These are phyloP conservation scores for Epichloe brachyelytri DNA, from an alignment of 2,329 filamentous ascomycete species.

Conservation along the genomic window DNA sequence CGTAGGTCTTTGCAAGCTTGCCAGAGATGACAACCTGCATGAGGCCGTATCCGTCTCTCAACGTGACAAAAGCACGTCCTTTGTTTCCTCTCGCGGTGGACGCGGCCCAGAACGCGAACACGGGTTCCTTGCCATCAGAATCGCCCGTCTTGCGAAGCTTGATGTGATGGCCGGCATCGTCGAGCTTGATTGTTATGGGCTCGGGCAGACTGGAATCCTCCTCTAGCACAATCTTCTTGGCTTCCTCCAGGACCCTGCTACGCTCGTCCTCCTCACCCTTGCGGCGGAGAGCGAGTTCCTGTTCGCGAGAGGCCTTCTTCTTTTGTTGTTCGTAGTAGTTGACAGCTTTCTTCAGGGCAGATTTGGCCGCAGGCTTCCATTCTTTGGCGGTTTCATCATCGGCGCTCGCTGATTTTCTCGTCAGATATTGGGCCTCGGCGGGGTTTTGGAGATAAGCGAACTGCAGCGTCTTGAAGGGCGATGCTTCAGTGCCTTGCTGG, in stretches of 20 bases:
- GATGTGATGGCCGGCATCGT: conserved; percentile 17
- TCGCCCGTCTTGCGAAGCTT: conserved; percentile 24
- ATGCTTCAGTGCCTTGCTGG: conserved; percentile 53
- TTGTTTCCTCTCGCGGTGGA: conserved; percentile 69
- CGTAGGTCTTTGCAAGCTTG: conserved; percentile 80
- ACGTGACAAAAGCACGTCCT: conserved; percentile 72
- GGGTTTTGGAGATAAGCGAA: conserved; percentile 51
- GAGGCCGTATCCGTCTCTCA: conserved; percentile 59
- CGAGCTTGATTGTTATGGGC: conserved; percentile 57
- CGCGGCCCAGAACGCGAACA: conserved; percentile 68
- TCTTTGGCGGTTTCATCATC: conserved; percentile 18
- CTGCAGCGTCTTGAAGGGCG: conserved; percentile 71
- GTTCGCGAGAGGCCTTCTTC: conserved; percentile 12
- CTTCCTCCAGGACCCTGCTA: conserved; percentile 46
- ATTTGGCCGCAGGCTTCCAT: conserved; percentile 12
- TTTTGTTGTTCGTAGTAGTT: conserved; percentile 11
- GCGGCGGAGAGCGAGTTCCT: conserved; percentile 10
- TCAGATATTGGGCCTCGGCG: conserved; percentile 18
- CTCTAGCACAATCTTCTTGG: conserved; percentile 57
- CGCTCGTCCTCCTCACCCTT: conserved; percentile 12
- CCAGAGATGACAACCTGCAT: conserved; percentile 41
- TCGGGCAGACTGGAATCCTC: conserved; percentile 63
- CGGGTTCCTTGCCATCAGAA: conserved; percentile 46
- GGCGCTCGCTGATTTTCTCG: conserved; percentile 44
- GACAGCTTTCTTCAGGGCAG: conserved; percentile 11